Evolutionary conservation across 768 basidiomycete genomes (phyloP), one percentile per base, ranked within the genome.

Genomic region (Hysterangium stoloniferum): DNA sequence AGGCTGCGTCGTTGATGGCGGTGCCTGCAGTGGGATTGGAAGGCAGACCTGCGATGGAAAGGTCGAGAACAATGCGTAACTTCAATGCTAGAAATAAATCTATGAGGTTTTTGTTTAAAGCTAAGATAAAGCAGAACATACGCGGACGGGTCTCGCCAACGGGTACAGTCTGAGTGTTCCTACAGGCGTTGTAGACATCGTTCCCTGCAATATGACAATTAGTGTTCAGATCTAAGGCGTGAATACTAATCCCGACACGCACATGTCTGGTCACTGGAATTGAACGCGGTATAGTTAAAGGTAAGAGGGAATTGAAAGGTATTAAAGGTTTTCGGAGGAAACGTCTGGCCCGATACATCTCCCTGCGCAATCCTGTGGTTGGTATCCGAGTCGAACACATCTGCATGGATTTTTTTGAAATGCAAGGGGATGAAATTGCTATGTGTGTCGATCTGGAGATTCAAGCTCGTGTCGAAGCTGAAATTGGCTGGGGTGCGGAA

Each of bases 251-350:
- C n/a, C n/a, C n/a, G 53, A 19, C 3, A 62, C 75, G 58, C 57
- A 90, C 92, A 97, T 19, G 93, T 95, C 31, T 74, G 70, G 66
- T 97, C 93, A 4, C 83, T 78, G 38, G 77, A 73, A 61, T 97
- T 96, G 9, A 77, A 70, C 0, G 84, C 89, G 11, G 79, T 56
- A 63, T 95, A 96, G 0, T 82, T 79, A 66, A 95, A 94, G 58
- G 85, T 85, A 45, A 97, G 68, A 0, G 91, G 91, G 8, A 97
- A 56, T 28, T 75, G 63, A 24, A 96, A 68, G 29, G 77, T 63
- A n/a, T 80, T 74, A 59, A 80, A 82, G 19, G 66, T 46, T 59
- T 83, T 84, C 9, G 87, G 83, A 4, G 83, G 78, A 8, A 93
- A 66, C 3, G 76, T 80, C 48, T 72, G 67, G 31, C 70, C 63